Evolutionary conservation across 108 stramenopile genomes (phyloP).

Genomic region (Discostella pseudostelligera): DNA sequence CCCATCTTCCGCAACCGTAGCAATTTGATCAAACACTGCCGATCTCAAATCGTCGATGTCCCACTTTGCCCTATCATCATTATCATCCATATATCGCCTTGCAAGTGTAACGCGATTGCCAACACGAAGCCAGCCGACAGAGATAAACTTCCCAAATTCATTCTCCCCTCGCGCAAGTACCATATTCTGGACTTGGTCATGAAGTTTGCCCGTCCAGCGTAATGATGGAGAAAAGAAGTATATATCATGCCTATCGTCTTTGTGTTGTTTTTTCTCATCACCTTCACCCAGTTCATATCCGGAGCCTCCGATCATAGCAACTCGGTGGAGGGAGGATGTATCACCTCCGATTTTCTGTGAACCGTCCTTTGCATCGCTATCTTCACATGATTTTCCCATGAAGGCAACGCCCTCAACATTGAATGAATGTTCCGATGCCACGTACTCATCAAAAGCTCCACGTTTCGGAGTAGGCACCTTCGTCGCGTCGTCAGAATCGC

Average conservation of each 20-base stretch:
- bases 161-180: conserved; percentile 57
- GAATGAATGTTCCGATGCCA: conserved; percentile 51
- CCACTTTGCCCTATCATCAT: conserved; percentile 56
- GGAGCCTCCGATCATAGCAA: conserved; percentile 33
- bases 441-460: conserved; percentile 46
- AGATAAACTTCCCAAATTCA: conserved; percentile 55
- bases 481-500: conserved; percentile 42
- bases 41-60: conserved; percentile 46
- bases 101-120: conserved; percentile 63
- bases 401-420: conserved; percentile 39
- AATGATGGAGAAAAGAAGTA: conserved; percentile 37
- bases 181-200: conserved; percentile 48
- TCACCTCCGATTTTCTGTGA: conserved; percentile 3
- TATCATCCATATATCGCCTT: conserved; percentile 55
- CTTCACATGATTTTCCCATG: conserved; percentile 9
- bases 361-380: conserved; percentile 4
- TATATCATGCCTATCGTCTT: conserved; percentile 52
- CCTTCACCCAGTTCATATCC: conserved; percentile 56
- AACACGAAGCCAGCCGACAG: conserved; percentile 60
- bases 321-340: conserved; percentile 11
- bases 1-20: conserved; percentile 32
- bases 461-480: conserved; percentile 56
- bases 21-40: conserved; percentile 46
- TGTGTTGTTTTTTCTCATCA: conserved; percentile 26
- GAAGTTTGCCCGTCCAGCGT: conserved; percentile 58